Evolutionary conservation across 2,329 filamentous ascomycete species (phyloP).

Genomic region (Claviceps maximensis): DNA sequence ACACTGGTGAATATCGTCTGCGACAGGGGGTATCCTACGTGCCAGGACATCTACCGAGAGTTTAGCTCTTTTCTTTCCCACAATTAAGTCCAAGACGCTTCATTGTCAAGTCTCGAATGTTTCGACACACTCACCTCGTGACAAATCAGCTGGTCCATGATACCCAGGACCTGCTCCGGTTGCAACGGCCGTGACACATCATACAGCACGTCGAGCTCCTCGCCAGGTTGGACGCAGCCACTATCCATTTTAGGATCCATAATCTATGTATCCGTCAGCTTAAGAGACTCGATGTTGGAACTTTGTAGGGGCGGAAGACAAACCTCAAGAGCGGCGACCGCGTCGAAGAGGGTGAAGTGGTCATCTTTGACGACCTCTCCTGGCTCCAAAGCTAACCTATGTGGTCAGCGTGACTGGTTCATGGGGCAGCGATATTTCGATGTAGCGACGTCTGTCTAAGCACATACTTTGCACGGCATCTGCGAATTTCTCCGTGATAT

Average conservation of each 20-base stretch:
- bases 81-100: background rate
- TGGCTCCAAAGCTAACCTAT: conserved; percentile 49
- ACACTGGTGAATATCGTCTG: conserved; percentile 90
- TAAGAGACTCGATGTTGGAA: background rate
- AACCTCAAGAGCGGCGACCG: conserved; percentile 74
- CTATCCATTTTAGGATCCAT: conserved; percentile 99
- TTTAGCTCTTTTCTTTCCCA: background rate
- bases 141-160: conserved; percentile 86
- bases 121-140: conserved; percentile 52
- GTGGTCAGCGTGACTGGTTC: conserved; percentile 14
- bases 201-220: conserved; percentile 74
- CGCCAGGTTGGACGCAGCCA: conserved; percentile 64
- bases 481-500: conserved; percentile 45
- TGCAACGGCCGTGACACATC: conserved; percentile 55
- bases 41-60: conserved; percentile 70
- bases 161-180: conserved; percentile 73
- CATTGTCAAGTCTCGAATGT: background rate
- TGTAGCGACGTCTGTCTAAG: background rate
- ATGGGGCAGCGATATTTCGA: background rate
- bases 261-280: conserved; percentile 44
- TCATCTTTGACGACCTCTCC: conserved; percentile 91
- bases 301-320: too few species aligned
- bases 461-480: conserved; percentile 38
- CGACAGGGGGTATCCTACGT: conserved; percentile 86
- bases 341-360: conserved; percentile 85